A percentile compares a stretch with the other conserved stretches of the same genome.
phyloP scores from a whole-genome alignment of 2,329 filamentous ascomycete species.

The Cyanodermella asteris region DNA sequence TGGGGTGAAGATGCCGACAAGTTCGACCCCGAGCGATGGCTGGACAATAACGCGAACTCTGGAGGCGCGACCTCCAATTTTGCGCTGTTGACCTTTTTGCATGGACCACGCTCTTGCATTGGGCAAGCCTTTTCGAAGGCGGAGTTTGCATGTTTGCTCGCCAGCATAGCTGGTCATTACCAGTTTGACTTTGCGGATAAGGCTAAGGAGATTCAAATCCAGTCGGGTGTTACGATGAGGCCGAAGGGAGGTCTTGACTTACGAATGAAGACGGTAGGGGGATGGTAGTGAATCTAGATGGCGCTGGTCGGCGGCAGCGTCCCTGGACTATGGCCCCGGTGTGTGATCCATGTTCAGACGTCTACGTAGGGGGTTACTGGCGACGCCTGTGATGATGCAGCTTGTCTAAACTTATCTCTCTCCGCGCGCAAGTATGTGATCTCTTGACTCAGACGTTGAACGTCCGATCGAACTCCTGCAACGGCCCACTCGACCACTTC shows the following conservation, averaged over 20 bases:
- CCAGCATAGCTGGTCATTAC: constrained; percentile 55
- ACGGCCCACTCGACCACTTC: too few relatives aligned
- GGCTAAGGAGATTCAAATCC: constrained; percentile 38
- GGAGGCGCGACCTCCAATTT: constrained; percentile 60
- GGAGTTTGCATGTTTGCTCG: constrained; percentile 69
- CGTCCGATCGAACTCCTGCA: too few relatives aligned
- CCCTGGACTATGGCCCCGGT: too few relatives aligned
- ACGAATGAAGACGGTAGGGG: constrained; percentile 41
- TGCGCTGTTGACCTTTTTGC: constrained; percentile 59
- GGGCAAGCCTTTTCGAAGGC: constrained; percentile 59
- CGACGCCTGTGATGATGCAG: too few relatives aligned
- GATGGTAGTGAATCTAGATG: too few relatives aligned
- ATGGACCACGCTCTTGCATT: constrained; percentile 72
- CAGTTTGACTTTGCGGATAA: constrained; percentile 42
- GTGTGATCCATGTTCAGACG: too few relatives aligned
- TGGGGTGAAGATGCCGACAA: constrained; percentile 48
- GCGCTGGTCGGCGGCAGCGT: too few relatives aligned
- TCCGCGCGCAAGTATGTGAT: too few relatives aligned
- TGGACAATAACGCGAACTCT: constrained; percentile 32
- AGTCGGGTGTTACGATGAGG: constrained; percentile 47
- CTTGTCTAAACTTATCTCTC: too few relatives aligned
- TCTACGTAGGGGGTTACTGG: too few relatives aligned
- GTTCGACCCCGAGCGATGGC: constrained; percentile 62
- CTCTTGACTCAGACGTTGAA: too few relatives aligned
- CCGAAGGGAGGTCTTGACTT: constrained; percentile 54